These are phyloP conservation scores for Oenanthe sinensis DNA, from an alignment of 129 eudicot species.

Conservation along the genomic window DNA sequence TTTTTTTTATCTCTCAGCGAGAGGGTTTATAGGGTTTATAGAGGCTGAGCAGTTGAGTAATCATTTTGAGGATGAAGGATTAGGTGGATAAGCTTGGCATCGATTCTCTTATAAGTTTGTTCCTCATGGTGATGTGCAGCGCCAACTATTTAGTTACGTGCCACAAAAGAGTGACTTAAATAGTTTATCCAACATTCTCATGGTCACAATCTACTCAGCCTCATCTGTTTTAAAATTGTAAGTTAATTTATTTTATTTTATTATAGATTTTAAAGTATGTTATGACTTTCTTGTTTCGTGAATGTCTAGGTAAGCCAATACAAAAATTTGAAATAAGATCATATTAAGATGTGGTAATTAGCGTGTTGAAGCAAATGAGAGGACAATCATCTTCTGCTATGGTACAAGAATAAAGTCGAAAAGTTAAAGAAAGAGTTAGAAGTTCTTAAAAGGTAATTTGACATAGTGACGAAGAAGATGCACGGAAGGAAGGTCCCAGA, in stretches of 20 bases:
- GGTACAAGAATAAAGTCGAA: too few species aligned
- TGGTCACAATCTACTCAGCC: constrained; percentile 24
- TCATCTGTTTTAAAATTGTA: background rate
- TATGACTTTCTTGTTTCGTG: background rate
- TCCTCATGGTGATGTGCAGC: constrained; percentile 51
- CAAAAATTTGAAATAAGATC: background rate
- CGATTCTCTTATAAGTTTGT: constrained; percentile 17
- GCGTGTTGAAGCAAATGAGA: too few species aligned
- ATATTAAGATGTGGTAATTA: background rate
- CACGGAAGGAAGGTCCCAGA: too few species aligned
- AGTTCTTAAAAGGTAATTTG: too few species aligned
- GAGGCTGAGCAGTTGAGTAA: too few species aligned
- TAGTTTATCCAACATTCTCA: constrained; percentile 53
- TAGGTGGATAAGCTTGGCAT: constrained; percentile 59
- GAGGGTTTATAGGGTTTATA: too few species aligned
- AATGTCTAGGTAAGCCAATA: background rate
- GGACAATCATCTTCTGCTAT: too few species aligned
- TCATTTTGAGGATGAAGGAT: background rate
- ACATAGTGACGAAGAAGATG: too few species aligned
- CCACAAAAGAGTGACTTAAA: constrained; percentile 57
- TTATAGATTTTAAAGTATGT: background rate
- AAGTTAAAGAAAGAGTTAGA: too few species aligned
- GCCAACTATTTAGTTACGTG: constrained; percentile 64
- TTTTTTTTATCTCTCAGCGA: too few species aligned
- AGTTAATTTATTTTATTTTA: too few species aligned